Conservation (phyloP, 192 early-diverging fungal species). For the Coemansia sp. region DNA sequence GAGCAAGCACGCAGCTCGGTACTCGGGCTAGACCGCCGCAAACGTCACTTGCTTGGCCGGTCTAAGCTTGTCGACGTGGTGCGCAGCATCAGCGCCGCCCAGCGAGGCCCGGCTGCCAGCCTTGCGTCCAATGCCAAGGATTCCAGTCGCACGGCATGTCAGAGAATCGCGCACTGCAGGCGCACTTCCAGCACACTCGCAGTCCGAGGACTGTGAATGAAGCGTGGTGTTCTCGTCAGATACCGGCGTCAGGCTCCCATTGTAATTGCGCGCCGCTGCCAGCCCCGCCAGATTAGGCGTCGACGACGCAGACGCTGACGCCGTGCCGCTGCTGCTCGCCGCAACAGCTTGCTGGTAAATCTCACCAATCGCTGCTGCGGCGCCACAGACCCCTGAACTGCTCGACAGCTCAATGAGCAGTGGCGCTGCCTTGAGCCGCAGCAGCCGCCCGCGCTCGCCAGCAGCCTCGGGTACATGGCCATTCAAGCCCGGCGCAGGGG, state of each 20-base stretch:
- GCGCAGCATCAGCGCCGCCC: neutral
- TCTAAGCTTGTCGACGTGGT: neutral
- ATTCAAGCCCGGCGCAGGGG: neutral
- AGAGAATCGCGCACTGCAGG: neutral
- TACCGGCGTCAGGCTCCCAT: conserved; percentile 38
- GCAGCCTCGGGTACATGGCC: neutral
- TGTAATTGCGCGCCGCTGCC: conserved; percentile 5
- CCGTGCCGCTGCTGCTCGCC: conserved; percentile 11
- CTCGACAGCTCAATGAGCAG: conserved; percentile 35
- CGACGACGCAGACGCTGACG: conserved; percentile 10
- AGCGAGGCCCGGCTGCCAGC: neutral
- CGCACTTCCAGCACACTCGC: conserved; percentile 15
- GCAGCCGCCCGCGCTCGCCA: conserved; percentile 24
- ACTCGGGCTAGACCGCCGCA: conserved; percentile 15
- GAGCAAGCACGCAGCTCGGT: neutral
- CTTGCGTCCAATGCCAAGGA: conserved; percentile 15
- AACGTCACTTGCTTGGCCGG: conserved; percentile 51
- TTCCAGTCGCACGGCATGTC: neutral
- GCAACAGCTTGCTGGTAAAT: conserved; percentile 25
- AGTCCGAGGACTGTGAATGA: conserved; percentile 31
- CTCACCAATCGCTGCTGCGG: conserved; percentile 20
- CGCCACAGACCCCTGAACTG: neutral
- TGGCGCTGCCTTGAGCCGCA: conserved; percentile 31
- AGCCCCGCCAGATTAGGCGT: conserved; percentile 18
- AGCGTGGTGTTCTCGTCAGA: conserved; percentile 36